Base-by-base conservation (phyloP, 23 red algal genomes). In the Chondrus crispus region DNA sequence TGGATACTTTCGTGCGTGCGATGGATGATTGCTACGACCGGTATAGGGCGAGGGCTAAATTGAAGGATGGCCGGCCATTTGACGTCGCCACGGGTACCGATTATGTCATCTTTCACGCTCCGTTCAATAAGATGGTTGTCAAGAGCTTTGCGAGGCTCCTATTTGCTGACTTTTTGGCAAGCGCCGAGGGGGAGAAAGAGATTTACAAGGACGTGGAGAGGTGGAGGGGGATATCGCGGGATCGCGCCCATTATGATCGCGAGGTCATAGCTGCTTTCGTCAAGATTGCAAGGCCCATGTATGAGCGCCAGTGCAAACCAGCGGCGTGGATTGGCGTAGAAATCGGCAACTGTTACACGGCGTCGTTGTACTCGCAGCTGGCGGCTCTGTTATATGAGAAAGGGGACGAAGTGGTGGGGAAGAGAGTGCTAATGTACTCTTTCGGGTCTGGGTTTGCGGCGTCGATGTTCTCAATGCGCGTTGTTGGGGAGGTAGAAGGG, bases 111-210 rank as follows among this genome's bases (percentile, higher is more conserved):
- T 98, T 98, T 46, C 96, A 98, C 29, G 93, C 96, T 22, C 96
- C 96, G 44, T 98, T 98, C 85, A 93, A 98, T 74, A 98, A 98
- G 74, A 88, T 98, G 96, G 96, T 98, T 33, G 85, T 88, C 38
- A 96, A 94, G 32, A 90, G 89, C 49, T 90, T 98, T 46, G 96
- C 96, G 10, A 81, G 94, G n/a, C 80, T 98, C 0, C 42, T 94
- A 32, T 95, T 79, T 36, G 72, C 60, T 62, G 90, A 93, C 53
- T 78, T 90, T 51, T 45, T 90, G 18, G 60, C 55, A 33, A 54
- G 33, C 30, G 14, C 53, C 10, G 35, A n/a, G 30, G 71, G 87
- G n/a, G 71, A 79, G 60, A 73, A 90, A 46, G 49, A 69, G 5
- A 74, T 64, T 39, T 83, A 46, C 38, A 46, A 77, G 16, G 30